phyloP scores from a whole-genome alignment of 78 protist genomes.

The Reticulomyxa filosa region DNA sequence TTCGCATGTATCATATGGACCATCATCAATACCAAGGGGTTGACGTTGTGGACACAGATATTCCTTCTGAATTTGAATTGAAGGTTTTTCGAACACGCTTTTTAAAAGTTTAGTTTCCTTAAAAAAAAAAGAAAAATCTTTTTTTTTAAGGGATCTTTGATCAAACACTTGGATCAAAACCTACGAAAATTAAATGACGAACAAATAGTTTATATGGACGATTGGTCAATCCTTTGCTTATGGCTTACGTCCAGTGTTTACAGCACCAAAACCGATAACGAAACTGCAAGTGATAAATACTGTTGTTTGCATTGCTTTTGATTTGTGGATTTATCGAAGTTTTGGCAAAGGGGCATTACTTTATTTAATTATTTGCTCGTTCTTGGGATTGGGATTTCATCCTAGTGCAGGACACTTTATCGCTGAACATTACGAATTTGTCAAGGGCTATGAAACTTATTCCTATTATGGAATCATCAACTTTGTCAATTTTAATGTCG shows the following conservation, averaged over 20 bases:
- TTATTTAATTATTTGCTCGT: too few relatives aligned
- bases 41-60: slow-evolving; percentile 45
- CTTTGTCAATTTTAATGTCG: slow-evolving; percentile 49
- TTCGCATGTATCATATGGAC: slow-evolving; percentile 43
- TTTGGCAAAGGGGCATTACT: too few relatives aligned
- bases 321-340: too few relatives aligned
- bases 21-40: slow-evolving; percentile 34
- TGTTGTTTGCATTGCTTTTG: too few relatives aligned
- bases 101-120: too few relatives aligned
- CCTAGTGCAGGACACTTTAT: slow-evolving; percentile 47
- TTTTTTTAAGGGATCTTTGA: too few relatives aligned
- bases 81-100: slow-evolving; percentile 7
- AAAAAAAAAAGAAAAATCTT: too few relatives aligned
- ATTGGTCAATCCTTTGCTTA: slow-evolving; percentile 33
- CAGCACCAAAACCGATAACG: slow-evolving; percentile 18
- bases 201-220: too few relatives aligned
- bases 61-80: slow-evolving; percentile 39
- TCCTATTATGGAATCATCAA: slow-evolving; percentile 61
- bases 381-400: too few relatives aligned
- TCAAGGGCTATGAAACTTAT: slow-evolving; percentile 54
- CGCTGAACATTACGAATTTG: slow-evolving; percentile 5
- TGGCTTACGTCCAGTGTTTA: slow-evolving; percentile 45
- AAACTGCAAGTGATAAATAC: slow-evolving; percentile 19
- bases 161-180: too few relatives aligned
- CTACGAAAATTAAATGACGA: too few relatives aligned